These are phyloP conservation scores for Musa acuminata DNA, from an alignment of 176 grass and related monocot species.

Conservation along the genomic window DNA sequence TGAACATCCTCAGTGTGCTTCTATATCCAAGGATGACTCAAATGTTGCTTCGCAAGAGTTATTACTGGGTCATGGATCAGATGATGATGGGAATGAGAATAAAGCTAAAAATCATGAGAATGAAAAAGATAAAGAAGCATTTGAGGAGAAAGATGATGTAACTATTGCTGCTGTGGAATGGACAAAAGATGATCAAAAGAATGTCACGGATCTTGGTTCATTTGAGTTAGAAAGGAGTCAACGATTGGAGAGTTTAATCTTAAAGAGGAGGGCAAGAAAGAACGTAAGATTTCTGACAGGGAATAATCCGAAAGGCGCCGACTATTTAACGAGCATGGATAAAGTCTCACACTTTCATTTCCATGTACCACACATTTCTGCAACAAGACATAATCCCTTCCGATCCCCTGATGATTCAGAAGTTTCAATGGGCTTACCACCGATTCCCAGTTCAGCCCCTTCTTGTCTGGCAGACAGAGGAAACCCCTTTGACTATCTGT, in stretches of 20 bases:
- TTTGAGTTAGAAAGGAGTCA: slow-evolving; percentile 88
- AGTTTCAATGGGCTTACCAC: slow-evolving; percentile 18
- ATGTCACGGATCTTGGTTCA: slow-evolving; percentile 89
- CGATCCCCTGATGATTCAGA: slow-evolving; percentile 52
- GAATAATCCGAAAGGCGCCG: slow-evolving; percentile 34
- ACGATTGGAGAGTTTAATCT: slow-evolving; percentile 87
- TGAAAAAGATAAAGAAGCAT: slow-evolving; percentile 38
- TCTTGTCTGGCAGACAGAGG: slow-evolving; percentile 54
- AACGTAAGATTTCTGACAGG: slow-evolving; percentile 23
- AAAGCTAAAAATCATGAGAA: slow-evolving; percentile 44
- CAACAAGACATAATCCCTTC: slow-evolving; percentile 65
- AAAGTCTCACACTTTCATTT: slow-evolving; percentile 47
- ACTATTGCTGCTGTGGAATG: slow-evolving; percentile 65
- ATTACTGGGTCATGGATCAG: slow-evolving; percentile 1
- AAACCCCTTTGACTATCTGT: slow-evolving; percentile 73
- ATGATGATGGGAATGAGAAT: slow-evolving; percentile 19
- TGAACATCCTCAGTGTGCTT: slow-evolving; percentile 14
- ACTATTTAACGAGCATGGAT: slow-evolving; percentile 6
- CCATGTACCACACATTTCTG: slow-evolving; percentile 48
- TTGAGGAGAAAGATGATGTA: slow-evolving; percentile 34
- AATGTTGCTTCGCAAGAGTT: slow-evolving; percentile 11
- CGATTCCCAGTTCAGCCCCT: slow-evolving; percentile 80
- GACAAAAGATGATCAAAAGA: slow-evolving; percentile 95
- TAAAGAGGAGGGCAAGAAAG: slow-evolving; percentile 66
- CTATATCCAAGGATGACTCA: slow-evolving; percentile 10